These are phyloP conservation scores for Yarrowia sp. DNA, from an alignment of 805 yeast genomes.

Conservation along the genomic window DNA sequence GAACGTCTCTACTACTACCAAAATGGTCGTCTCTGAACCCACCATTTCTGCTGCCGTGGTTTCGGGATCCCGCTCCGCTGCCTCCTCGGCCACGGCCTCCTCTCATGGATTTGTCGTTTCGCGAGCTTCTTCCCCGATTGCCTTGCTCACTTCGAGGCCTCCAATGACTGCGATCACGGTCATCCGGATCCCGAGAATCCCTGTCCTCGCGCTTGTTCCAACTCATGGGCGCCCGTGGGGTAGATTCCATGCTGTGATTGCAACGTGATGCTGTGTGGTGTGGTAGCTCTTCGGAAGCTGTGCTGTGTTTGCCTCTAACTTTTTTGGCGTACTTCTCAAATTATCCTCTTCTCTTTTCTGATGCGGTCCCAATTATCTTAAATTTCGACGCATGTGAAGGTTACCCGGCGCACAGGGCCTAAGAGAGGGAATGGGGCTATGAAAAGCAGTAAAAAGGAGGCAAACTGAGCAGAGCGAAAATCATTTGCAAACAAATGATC, in stretches of 20 bases:
- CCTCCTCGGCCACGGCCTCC: constrained; percentile 5
- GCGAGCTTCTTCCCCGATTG: neutral
- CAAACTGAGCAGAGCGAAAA: neutral
- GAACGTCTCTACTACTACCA: neutral
- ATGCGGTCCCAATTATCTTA: constrained; percentile 3
- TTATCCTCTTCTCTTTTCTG: neutral
- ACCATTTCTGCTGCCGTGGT: neutral
- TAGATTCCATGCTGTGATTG: neutral
- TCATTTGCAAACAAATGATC: neutral
- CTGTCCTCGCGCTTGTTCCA: constrained; percentile 12
- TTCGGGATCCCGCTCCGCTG: neutral
- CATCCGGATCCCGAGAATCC: neutral
- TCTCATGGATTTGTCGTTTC: neutral
- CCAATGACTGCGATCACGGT: constrained; percentile 4
- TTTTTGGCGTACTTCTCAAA: neutral
- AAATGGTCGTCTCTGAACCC: constrained; percentile 4
- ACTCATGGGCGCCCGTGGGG: constrained; percentile 16
- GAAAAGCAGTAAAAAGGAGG: neutral
- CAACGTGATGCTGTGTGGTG: neutral
- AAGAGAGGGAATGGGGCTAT: neutral
- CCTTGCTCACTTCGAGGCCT: neutral
- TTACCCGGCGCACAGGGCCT: neutral
- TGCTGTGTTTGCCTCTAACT: constrained; percentile 15
- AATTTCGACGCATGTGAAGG: constrained; percentile 5
- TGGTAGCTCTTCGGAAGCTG: neutral